A percentile compares a stretch with the other conserved stretches of the same genome.
Evolutionary conservation across 257 asterid species (phyloP).

Genomic region (Ilex asprella): DNA sequence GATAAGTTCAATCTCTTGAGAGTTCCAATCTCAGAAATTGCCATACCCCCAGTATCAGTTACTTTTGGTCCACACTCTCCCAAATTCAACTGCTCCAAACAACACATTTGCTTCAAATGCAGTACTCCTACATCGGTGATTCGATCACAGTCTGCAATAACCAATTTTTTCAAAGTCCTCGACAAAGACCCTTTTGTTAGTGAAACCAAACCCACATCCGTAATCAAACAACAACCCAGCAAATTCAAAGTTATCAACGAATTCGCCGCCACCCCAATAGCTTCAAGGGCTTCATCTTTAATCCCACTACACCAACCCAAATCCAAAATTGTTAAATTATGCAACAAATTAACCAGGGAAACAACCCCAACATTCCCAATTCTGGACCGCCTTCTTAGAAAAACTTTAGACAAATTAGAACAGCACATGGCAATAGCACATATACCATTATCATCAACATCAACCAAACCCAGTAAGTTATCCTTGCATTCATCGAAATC

Average conservation of each 20-base stretch:
- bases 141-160: constrained; percentile 30
- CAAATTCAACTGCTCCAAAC: constrained; percentile 21
- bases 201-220: constrained; percentile 18
- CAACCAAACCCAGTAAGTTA: constrained; percentile 4
- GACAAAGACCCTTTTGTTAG: constrained; percentile 13
- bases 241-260: constrained; percentile 19
- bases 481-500: not conserved
- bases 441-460: constrained; percentile 19
- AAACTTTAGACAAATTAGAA: constrained; percentile 7
- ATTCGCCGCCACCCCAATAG: constrained; percentile 11
- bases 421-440: constrained; percentile 13
- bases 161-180: constrained; percentile 11
- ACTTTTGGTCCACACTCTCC: constrained; percentile 23
- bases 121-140: constrained; percentile 18
- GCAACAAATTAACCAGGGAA: constrained; percentile 12
- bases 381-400: constrained; percentile 17
- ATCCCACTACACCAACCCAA: constrained; percentile 20
- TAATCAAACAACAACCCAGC: constrained; percentile 22
- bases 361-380: constrained; percentile 20
- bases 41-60: constrained; percentile 13
- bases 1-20: constrained; percentile 25
- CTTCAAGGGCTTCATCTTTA: constrained; percentile 20
- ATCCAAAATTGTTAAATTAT: constrained; percentile 20
- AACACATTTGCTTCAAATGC: constrained; percentile 16
- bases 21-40: constrained; percentile 8